A percentile compares a stretch with the other conserved stretches of the same genome.
These are phyloP conservation scores for Pachyrhizus erosus DNA, from an alignment of 306 rosid genomes.

Conservation along the genomic window DNA sequence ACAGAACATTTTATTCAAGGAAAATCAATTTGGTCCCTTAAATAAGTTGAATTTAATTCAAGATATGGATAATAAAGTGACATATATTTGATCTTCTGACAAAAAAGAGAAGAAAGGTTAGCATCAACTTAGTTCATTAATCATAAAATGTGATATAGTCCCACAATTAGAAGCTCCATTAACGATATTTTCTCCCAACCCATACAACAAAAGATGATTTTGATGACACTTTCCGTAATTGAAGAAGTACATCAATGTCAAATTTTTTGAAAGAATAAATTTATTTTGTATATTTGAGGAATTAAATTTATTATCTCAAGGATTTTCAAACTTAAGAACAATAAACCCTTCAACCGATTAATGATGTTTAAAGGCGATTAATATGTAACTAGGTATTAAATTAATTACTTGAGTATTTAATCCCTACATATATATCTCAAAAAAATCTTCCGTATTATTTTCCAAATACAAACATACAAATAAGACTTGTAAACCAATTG, in stretches of 20 bases:
- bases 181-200: not conserved
- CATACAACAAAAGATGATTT: not conserved
- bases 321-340: not conserved
- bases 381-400: not conserved
- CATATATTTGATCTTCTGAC: not conserved
- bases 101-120: not conserved
- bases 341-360: not conserved
- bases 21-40: not conserved
- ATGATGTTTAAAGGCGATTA: not conserved
- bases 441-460: not conserved
- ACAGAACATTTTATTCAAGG: not conserved
- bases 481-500: slow-evolving; percentile 6
- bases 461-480: slow-evolving; percentile 3
- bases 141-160: not conserved
- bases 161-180: not conserved
- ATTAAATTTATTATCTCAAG: not conserved
- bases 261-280: not conserved
- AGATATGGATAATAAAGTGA: not conserved
- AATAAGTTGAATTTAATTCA: not conserved
- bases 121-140: not conserved
- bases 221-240: not conserved
- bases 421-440: not conserved
- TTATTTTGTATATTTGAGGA: not conserved
- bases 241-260: not conserved
- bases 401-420: not conserved